Evolutionary conservation across 345 rosid genomes (phyloP).

Genomic region (Erodium maritimum): DNA sequence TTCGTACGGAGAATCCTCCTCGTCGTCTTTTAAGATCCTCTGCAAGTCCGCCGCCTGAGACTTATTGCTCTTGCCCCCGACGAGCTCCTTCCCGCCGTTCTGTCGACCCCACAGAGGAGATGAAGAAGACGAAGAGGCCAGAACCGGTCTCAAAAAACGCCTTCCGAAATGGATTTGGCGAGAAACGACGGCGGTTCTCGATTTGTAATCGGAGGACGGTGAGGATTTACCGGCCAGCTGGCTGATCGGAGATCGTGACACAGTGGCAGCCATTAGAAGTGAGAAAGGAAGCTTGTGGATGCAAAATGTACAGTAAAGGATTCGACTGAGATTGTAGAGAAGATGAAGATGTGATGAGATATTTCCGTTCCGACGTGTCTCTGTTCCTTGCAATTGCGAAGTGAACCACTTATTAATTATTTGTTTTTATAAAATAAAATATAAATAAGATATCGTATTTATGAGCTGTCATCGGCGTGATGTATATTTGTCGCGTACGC

Average conservation of each 20-base stretch:
- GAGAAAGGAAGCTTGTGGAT: neutral
- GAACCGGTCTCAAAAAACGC: conserved; percentile 11
- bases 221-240: conserved; percentile 18
- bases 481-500: neutral
- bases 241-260: conserved; percentile 7
- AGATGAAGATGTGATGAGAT: neutral
- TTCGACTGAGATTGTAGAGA: neutral
- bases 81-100: conserved; percentile 7
- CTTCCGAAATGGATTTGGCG: conserved; percentile 11
- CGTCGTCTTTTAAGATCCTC: conserved; percentile 7
- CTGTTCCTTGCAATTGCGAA: neutral
- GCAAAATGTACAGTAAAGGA: neutral
- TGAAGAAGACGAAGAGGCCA: conserved; percentile 15
- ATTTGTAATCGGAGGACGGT: conserved; percentile 16
- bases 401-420: neutral
- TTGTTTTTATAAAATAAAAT: too few relatives aligned
- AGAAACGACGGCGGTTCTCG: conserved; percentile 2
- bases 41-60: conserved; percentile 29
- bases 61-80: conserved; percentile 9
- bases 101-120: neutral
- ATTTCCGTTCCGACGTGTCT: neutral
- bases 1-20: conserved; percentile 18
- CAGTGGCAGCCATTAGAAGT: neutral
- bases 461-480: neutral
- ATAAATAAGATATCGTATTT: neutral